A percentile compares a stretch with the other conserved stretches of the same genome.
These are phyloP conservation scores for Aspergillus awamori DNA, from an alignment of 2,329 filamentous ascomycete species.

Conservation along the genomic window DNA sequence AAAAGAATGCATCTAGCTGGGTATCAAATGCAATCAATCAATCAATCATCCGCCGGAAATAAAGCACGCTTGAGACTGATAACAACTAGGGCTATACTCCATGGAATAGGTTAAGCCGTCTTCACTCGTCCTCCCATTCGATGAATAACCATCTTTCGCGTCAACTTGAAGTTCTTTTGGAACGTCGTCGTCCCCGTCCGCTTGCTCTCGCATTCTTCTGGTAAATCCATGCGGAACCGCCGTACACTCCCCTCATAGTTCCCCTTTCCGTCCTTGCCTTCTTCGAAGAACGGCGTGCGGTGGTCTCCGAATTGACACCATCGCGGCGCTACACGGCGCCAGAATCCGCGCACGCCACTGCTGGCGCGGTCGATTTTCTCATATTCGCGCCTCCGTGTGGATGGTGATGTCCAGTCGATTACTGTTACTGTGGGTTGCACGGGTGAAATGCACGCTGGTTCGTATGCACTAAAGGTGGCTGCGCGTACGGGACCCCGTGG, in stretches of 20 bases:
- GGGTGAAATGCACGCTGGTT: neutral
- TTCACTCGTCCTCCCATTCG: neutral
- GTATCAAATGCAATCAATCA: neutral
- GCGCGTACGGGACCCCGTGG: constrained; percentile 2
- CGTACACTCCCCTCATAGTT: constrained; percentile 49
- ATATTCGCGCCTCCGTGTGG: constrained; percentile 49
- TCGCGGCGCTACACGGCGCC: constrained; percentile 45
- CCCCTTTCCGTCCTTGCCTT: constrained; percentile 37
- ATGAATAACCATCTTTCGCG: constrained; percentile 17
- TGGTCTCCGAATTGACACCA: constrained; percentile 41
- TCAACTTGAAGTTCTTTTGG: constrained; percentile 16
- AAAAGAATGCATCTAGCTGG: too few species aligned
- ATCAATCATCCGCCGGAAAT: neutral
- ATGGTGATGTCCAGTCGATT: constrained; percentile 51
- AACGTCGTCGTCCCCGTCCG: neutral
- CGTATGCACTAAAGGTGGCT: neutral
- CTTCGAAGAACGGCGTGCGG: constrained; percentile 47
- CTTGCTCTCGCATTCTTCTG: constrained; percentile 32
- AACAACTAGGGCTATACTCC: too few species aligned
- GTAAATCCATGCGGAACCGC: constrained; percentile 49
- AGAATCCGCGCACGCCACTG: constrained; percentile 46
- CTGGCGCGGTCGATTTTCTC: constrained; percentile 57
- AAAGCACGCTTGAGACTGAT: neutral
- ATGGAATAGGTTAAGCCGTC: neutral
- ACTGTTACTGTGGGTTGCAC: constrained; percentile 41